Evolutionary conservation across 169 alveolate genomes (phyloP), one percentile per base, ranked within the genome.

Genomic region (Plasmodium adleri): DNA sequence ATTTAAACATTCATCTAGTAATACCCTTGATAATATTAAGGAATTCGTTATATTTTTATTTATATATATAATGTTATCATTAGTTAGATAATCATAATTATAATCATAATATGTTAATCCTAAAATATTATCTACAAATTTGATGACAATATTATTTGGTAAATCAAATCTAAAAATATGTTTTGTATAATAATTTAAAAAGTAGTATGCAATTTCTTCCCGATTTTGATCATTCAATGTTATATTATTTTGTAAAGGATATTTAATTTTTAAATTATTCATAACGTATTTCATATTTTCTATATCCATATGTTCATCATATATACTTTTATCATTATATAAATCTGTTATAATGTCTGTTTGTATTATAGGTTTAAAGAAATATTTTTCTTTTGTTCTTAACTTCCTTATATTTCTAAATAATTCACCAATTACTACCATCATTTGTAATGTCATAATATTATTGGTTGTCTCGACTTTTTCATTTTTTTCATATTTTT

Each of bases 151-250:
- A 39, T 83, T 83, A 72, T 83, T 83, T 50, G 91, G 91, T 2
- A 83, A 67, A 15, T 83, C 91, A 83, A 54, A 83, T n/a, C 83
- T 72, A 62, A 83, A 83, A 20, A 83, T 47, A 49, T 83, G 13
- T 72, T 83, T 83, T 9, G 83, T 83, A 72, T 83, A 83, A 24
- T 68, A 83, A 28, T 83, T 83, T 63, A 83, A 63, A 83, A 83
- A 83, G n/a, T 83, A 83, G 43, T 67, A 83, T n/a, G 85, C 91
- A 15, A 83, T 70, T 43, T 83, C 91, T 83, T 83, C 91, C 28
- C 73, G 56, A 68, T 63, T 80, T 59, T 52, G 67, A 7, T 24
- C 24, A 45, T 39, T 68, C 62, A 83, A 68, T 15, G 70, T 3
- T 28, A 83, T 15, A 32, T 83, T 83, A 20, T 50, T 54, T 32